Percentiles rank a stretch among this genome's conserved stretches.
Evolutionary conservation across 2,329 filamentous ascomycete species (phyloP).

Genomic region (Escovopsis weberi): DNA sequence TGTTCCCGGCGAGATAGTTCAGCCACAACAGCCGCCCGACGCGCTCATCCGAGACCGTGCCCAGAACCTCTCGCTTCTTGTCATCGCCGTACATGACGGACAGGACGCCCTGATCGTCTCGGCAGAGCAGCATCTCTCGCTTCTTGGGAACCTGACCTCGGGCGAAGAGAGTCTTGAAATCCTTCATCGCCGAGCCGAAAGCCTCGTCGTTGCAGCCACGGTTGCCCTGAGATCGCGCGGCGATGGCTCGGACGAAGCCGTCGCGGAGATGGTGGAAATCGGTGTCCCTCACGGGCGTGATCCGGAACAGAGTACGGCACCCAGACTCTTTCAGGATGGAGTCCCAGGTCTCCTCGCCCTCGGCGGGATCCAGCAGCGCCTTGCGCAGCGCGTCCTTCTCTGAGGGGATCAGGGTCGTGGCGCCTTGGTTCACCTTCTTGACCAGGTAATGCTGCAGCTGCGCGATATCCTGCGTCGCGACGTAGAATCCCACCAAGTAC

Average conservation of each 20-base stretch:
- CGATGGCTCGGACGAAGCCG: constrained; percentile 77
- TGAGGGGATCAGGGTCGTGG: constrained; percentile 66
- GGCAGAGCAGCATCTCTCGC: constrained; percentile 58
- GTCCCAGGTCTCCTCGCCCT: constrained; percentile 62
- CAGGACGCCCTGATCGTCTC: constrained; percentile 51
- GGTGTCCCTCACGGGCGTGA: constrained; percentile 84
- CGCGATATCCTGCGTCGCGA: constrained; percentile 70
- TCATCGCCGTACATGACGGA: constrained; percentile 54
- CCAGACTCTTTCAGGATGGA: constrained; percentile 49
- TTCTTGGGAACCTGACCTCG: constrained; percentile 69
- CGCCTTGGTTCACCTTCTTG: constrained; percentile 58
- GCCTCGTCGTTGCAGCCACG: constrained; percentile 49
- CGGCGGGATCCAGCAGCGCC: constrained; percentile 52
- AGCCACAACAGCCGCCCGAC: constrained; percentile 75
- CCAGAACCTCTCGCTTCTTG: constrained; percentile 43
- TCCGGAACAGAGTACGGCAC: constrained; percentile 64
- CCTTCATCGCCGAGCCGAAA: constrained; percentile 60
- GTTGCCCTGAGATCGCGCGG: constrained; percentile 49
- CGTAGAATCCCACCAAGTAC: constrained; percentile 87
- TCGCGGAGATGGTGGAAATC: constrained; percentile 89
- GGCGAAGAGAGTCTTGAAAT: constrained; percentile 73
- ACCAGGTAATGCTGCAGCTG: constrained; percentile 67
- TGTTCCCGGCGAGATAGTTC: constrained; percentile 75
- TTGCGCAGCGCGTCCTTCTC: constrained; percentile 64
- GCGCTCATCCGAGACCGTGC: constrained; percentile 62